Percentiles rank a stretch among this genome's conserved stretches.
Evolutionary conservation across 331 rosid species (phyloP).

Genomic region (Spiraea crenata): DNA sequence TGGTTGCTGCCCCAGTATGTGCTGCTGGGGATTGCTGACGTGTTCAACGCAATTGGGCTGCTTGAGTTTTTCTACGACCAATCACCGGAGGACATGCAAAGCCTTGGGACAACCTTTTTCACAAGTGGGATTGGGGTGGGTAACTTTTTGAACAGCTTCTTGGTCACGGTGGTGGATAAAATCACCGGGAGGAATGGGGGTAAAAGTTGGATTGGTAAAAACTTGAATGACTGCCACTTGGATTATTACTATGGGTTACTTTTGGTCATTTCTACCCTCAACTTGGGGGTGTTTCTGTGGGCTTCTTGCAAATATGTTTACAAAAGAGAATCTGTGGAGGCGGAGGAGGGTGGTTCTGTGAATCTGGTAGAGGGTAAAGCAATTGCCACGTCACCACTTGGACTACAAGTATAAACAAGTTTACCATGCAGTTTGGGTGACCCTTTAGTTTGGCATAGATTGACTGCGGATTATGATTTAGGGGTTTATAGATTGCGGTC

Average conservation of each 20-base stretch:
- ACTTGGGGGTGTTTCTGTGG: conserved; percentile 64
- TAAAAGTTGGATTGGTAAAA: conserved; percentile 79
- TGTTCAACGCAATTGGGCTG: conserved; percentile 87
- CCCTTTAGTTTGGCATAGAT: too few relatives aligned
- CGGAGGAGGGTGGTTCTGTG: conserved; percentile 39
- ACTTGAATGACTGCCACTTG: conserved; percentile 85
- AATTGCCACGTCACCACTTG: conserved; percentile 54
- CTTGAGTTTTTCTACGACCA: conserved; percentile 95
- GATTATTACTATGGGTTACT: conserved; percentile 87
- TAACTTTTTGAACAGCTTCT: conserved; percentile 81
- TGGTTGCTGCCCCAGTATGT: conserved; percentile 85
- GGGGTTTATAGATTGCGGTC: too few relatives aligned
- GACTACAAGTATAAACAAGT: conserved; percentile 56
- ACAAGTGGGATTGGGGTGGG: conserved; percentile 94
- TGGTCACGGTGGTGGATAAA: conserved; percentile 76
- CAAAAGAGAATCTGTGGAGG: conserved; percentile 55
- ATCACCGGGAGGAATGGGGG: conserved; percentile 61
- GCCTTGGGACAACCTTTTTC: conserved; percentile 93
- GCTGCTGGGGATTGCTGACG: conserved; percentile 78
- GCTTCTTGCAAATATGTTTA: conserved; percentile 68
- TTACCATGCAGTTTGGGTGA: neutral
- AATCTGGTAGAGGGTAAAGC: conserved; percentile 43
- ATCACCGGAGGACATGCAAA: conserved; percentile 92
- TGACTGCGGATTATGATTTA: too few relatives aligned
- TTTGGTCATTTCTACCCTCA: conserved; percentile 57